Evolutionary conservation across 2,329 filamentous ascomycete species (phyloP).

Genomic region (Pseudomassariella vexata): DNA sequence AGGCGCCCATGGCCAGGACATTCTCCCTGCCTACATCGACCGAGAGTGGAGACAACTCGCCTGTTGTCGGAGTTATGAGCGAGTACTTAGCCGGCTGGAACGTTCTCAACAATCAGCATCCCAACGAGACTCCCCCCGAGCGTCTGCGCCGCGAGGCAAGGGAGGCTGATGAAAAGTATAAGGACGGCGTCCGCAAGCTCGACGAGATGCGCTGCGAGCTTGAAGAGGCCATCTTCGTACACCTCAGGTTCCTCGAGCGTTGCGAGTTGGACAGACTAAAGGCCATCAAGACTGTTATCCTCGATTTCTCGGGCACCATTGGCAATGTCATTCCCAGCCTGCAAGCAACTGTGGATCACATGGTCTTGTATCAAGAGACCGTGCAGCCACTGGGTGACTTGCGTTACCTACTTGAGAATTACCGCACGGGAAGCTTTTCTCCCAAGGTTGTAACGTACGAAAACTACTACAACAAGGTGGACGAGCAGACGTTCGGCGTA

Average conservation of each 20-base stretch:
- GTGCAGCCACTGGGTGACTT: slow-evolving; percentile 90
- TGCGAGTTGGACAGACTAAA: slow-evolving; percentile 94
- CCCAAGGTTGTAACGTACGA: slow-evolving; percentile 91
- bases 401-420: slow-evolving; percentile 92
- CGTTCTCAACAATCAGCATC: slow-evolving; percentile 78
- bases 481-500: slow-evolving; percentile 96
- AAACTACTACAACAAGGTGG: slow-evolving; percentile 98
- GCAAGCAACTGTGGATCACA: slow-evolving; percentile 93
- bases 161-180: slow-evolving; percentile 92
- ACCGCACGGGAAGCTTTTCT: slow-evolving; percentile 87
- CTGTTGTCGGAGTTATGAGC: slow-evolving; percentile 73
- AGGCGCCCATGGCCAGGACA: slow-evolving; percentile 63
- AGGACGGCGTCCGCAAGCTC: slow-evolving; percentile 75
- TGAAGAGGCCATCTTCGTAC: slow-evolving; percentile 90
- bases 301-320: slow-evolving; percentile 95
- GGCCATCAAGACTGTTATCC: slow-evolving; percentile 94
- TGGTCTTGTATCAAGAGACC: slow-evolving; percentile 99
- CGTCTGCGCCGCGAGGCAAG: slow-evolving; percentile 81
- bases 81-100: slow-evolving; percentile 94
- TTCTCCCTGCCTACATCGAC: slow-evolving; percentile 64
- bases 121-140: slow-evolving; percentile 89
- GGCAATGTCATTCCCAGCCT: slow-evolving; percentile 96
- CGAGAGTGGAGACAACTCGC: slow-evolving; percentile 64
- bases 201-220: slow-evolving; percentile 88
- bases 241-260: slow-evolving; percentile 92